phyloP scores from a whole-genome alignment of 352 stramenopile genomes.

The Phytophthora pisi region DNA sequence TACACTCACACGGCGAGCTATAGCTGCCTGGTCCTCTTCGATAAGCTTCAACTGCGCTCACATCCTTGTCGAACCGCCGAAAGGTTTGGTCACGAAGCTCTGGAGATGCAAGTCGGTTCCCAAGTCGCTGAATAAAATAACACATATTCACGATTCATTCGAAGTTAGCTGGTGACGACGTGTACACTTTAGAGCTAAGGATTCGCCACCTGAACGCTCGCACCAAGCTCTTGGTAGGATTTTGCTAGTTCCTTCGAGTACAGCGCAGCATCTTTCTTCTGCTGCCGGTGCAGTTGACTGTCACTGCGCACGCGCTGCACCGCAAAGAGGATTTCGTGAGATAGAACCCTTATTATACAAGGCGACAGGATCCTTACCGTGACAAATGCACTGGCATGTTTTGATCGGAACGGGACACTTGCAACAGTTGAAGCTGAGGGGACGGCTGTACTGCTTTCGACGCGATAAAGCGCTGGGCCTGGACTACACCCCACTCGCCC shows the following conservation, averaged over 20 bases:
- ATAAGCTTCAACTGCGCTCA: slow-evolving; percentile 35
- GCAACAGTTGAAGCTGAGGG: slow-evolving; percentile 24
- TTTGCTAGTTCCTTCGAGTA: slow-evolving; percentile 63
- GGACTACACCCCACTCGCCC: slow-evolving; percentile 27
- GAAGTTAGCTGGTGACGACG: no score
- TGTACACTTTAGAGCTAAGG: background rate
- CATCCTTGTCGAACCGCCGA: slow-evolving; percentile 39
- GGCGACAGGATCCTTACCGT: slow-evolving; percentile 16
- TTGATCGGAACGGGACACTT: slow-evolving; percentile 31
- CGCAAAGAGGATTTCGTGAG: background rate
- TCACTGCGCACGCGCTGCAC: slow-evolving; percentile 45
- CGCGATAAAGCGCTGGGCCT: slow-evolving; percentile 29
- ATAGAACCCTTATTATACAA: background rate
- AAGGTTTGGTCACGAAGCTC: slow-evolving; percentile 34
- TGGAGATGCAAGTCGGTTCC: slow-evolving; percentile 41
- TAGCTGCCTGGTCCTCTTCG: slow-evolving; percentile 34
- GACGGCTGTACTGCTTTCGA: slow-evolving; percentile 21
- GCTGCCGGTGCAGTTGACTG: slow-evolving; percentile 36
- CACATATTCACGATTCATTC: background rate
- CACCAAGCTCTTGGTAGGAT: slow-evolving; percentile 53
- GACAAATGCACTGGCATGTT: slow-evolving; percentile 43
- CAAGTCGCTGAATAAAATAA: slow-evolving; percentile 29
- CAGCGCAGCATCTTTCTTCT: slow-evolving; percentile 27
- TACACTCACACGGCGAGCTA: background rate
- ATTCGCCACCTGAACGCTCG: slow-evolving; percentile 37